Percentiles rank a stretch among this genome's conserved stretches.
Evolutionary conservation across 2,329 filamentous ascomycete species (phyloP).

Genomic region (Aspergillus sclerotialis): DNA sequence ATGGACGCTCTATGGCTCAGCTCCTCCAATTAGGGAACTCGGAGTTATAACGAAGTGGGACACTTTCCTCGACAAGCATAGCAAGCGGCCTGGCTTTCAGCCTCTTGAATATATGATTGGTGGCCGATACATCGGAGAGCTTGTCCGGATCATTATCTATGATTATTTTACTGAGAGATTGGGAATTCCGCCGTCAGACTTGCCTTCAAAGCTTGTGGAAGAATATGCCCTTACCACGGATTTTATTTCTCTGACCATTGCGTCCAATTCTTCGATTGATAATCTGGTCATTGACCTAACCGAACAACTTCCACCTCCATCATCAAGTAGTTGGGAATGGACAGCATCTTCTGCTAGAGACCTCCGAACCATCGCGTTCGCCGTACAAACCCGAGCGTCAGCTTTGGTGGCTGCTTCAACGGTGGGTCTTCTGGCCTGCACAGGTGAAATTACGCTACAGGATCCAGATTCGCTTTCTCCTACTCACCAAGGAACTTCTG

Average conservation of each 20-base stretch:
- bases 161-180: constrained; percentile 51
- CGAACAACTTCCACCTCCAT: constrained; percentile 44
- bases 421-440: constrained; percentile 59
- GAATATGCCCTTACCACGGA: constrained; percentile 59
- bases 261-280: constrained; percentile 41
- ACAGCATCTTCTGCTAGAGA: constrained; percentile 51
- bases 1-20: constrained; percentile 68
- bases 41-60: constrained; percentile 64
- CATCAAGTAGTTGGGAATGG: constrained; percentile 49
- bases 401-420: constrained; percentile 64
- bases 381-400: constrained; percentile 62
- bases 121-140: constrained; percentile 65
- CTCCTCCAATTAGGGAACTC: constrained; percentile 54
- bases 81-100: constrained; percentile 64
- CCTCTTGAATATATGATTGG: constrained; percentile 75
- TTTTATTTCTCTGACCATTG: constrained; percentile 62
- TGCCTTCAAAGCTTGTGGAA: constrained; percentile 49
- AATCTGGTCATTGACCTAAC: constrained; percentile 36
- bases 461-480: constrained; percentile 15
- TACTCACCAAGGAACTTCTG: neutral
- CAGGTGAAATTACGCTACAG: constrained; percentile 52
- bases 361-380: constrained; percentile 58
- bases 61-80: constrained; percentile 53
- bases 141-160: constrained; percentile 60
- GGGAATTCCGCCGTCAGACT: constrained; percentile 27